Evolutionary conservation across 1,284 basidiomycete species (phyloP).

Genomic region (Sporisorium exsertum): DNA sequence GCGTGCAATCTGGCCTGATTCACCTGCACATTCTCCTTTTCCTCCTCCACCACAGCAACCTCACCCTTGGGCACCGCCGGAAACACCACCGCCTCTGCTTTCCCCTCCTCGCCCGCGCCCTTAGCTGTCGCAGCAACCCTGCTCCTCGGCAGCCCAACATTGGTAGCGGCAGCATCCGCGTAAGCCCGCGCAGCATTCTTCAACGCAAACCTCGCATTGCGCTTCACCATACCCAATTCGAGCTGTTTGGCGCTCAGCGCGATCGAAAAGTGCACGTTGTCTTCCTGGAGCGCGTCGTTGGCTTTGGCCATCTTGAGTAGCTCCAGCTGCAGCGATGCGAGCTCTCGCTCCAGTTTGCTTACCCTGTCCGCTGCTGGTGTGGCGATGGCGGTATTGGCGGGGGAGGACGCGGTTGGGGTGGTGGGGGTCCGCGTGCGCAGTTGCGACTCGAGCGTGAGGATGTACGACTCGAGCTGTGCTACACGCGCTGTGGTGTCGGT

Average conservation of each 20-base stretch:
- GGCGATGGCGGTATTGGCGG: neutral
- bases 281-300: conserved; percentile 52
- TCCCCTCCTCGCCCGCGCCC: neutral
- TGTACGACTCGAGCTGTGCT: conserved; percentile 10
- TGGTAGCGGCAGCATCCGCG: neutral
- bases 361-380: neutral
- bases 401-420: neutral
- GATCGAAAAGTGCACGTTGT: conserved; percentile 54
- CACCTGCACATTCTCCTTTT: conserved; percentile 15
- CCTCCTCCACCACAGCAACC: neutral
- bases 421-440: conserved; percentile 8
- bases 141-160: conserved; percentile 12
- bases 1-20: conserved; percentile 22
- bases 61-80: conserved; percentile 9
- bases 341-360: neutral
- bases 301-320: conserved; percentile 52
- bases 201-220: conserved; percentile 45
- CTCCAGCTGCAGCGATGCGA: conserved; percentile 30
- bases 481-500: neutral
- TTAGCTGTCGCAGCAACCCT: neutral
- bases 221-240: conserved; percentile 58
- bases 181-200: conserved; percentile 19
- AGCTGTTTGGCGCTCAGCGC: conserved; percentile 56
- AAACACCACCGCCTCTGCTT: conserved; percentile 3
- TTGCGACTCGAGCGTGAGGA: conserved; percentile 16